These are phyloP conservation scores for Escallonia herrerae DNA, from an alignment of 129 eudicot genomes.

Conservation along the genomic window DNA sequence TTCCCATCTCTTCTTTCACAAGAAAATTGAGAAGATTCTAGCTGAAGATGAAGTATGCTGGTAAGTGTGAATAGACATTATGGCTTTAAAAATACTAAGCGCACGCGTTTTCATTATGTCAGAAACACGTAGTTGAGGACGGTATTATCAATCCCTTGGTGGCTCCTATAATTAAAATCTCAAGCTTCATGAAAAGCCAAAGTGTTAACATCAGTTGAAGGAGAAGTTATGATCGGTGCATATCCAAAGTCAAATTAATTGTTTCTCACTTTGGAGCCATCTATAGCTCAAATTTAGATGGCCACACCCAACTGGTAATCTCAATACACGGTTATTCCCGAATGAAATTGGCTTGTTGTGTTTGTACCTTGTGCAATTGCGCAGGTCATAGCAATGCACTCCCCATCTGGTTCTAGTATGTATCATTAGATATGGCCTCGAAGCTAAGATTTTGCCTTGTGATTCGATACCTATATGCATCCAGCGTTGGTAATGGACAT, in stretches of 20 bases:
- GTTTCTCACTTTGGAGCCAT: no score
- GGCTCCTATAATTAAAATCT: background rate
- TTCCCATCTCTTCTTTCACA: constrained; percentile 20
- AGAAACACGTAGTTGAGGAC: background rate
- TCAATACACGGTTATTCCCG: background rate
- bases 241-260: no score
- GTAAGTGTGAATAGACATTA: background rate
- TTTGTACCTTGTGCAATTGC: no score
- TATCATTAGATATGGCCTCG: no score
- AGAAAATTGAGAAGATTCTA: no score
- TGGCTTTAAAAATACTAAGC: background rate
- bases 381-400: no score
- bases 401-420: no score
- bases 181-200: background rate
- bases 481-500: no score
- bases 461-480: no score
- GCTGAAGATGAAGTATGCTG: no score
- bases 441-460: no score
- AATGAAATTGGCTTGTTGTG: background rate
- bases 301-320: no score
- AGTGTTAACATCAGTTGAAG: background rate
- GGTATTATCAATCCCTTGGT: background rate
- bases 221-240: background rate
- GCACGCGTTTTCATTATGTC: constrained; percentile 2
- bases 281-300: background rate